Evolutionary conservation across 768 basidiomycete species (phyloP).

Genomic region (Pisolithus sp.): DNA sequence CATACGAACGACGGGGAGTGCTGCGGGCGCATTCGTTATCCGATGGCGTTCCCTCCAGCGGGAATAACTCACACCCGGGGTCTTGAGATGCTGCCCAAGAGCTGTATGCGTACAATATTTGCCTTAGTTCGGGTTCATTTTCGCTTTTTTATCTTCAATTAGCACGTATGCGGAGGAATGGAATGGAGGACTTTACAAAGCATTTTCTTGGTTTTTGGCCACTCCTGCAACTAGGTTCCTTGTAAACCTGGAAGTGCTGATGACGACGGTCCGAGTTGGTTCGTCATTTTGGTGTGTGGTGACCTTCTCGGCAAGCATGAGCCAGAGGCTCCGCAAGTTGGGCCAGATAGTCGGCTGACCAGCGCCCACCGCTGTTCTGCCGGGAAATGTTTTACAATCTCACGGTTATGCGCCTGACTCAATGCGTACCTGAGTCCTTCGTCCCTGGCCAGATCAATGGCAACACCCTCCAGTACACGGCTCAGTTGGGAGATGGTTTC

Average conservation of each 20-base stretch:
- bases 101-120: conserved; percentile 64
- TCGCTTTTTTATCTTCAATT: conserved; percentile 37
- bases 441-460: conserved; percentile 46
- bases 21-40: conserved; percentile 32
- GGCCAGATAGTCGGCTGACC: conserved; percentile 48
- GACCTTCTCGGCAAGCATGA: conserved; percentile 24
- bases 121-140: conserved; percentile 66
- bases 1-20: conserved; percentile 54
- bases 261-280: conserved; percentile 35
- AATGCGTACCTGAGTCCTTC: conserved; percentile 27
- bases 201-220: conserved; percentile 60
- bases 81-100: conserved; percentile 70
- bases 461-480: conserved; percentile 44
- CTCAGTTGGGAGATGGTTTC: conserved; percentile 14
- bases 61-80: conserved; percentile 39
- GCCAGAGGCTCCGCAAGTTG: conserved; percentile 52
- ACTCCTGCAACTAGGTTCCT: conserved; percentile 79
- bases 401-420: not conserved
- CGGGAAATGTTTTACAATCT: not conserved
- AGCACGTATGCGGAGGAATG: not conserved
- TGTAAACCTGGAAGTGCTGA: conserved; percentile 67
- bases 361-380: conserved; percentile 31
- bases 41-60: conserved; percentile 1
- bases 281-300: conserved; percentile 28
- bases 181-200: conserved; percentile 51